Evolutionary conservation across 257 asterid species (phyloP).

Genomic region (Coffea eugenioides): DNA sequence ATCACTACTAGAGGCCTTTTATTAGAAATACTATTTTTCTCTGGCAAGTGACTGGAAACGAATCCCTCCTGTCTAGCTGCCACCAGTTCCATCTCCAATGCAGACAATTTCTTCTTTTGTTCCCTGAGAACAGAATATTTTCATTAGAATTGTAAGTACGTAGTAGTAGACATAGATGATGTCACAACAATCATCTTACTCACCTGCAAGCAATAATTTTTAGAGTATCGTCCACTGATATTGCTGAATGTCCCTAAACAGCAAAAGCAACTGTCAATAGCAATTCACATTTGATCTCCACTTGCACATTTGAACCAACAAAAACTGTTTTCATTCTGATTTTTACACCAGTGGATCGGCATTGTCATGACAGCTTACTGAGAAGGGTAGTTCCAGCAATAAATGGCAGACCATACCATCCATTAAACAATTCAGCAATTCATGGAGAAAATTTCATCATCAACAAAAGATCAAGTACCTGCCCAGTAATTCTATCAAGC

Average conservation of each 20-base stretch:
- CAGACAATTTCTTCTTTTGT: constrained; percentile 64
- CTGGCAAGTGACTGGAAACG: constrained; percentile 50
- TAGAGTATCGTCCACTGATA: constrained; percentile 82
- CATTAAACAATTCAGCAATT: not conserved
- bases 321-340: not conserved
- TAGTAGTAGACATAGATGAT: not conserved
- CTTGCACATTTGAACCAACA: not conserved
- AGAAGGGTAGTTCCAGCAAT: no score
- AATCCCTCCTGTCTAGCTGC: constrained; percentile 93
- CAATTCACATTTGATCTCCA: not conserved
- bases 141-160: not conserved
- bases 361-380: not conserved
- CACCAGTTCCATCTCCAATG: constrained; percentile 75
- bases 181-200: constrained; percentile 13
- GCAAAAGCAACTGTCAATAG: constrained; percentile 8
- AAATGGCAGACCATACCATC: not conserved
- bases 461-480: constrained; percentile 40
- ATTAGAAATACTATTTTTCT: constrained; percentile 35
- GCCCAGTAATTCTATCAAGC: constrained; percentile 93
- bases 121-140: constrained; percentile 43
- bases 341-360: not conserved
- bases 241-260: constrained; percentile 60
- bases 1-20: constrained; percentile 63
- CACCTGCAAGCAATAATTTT: constrained; percentile 90
- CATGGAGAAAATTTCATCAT: not conserved